These are phyloP conservation scores for Hypoxylon perforatum DNA, from an alignment of 495 filamentous ascomycete genomes.

Conservation along the genomic window DNA sequence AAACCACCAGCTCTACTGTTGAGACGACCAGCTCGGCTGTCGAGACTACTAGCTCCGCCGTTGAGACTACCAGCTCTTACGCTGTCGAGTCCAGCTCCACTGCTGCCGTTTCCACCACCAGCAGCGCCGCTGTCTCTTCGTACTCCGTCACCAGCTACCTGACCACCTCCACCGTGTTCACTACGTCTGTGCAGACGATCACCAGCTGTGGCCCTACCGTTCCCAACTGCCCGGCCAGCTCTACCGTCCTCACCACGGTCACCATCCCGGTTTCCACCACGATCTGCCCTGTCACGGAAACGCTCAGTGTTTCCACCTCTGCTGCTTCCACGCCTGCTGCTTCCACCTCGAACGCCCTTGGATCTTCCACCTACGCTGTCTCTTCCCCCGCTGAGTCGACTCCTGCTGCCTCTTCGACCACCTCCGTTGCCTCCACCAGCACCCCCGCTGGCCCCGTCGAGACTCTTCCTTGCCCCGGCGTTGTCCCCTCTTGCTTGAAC, in stretches of 20 bases:
- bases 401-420: conserved; percentile 28
- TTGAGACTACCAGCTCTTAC: conserved; percentile 28
- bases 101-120: conserved; percentile 24
- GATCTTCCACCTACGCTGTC: conserved; percentile 40
- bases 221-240: conserved; percentile 68
- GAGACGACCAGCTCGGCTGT: conserved; percentile 33
- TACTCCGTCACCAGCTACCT: conserved; percentile 50
- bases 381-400: conserved; percentile 28
- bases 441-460: conserved; percentile 50
- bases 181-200: conserved; percentile 68
- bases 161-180: conserved; percentile 70
- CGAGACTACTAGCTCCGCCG: conserved; percentile 22
- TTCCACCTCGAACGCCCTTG: too few species aligned
- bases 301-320: conserved; percentile 38
- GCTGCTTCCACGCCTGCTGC: conserved; percentile 31
- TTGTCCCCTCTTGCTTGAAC: conserved; percentile 91
- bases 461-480: conserved; percentile 70
- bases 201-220: conserved; percentile 68
- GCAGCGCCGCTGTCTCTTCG: conserved; percentile 39
- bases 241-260: conserved; percentile 61
- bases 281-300: conserved; percentile 63
- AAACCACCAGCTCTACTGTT: conserved; percentile 27
- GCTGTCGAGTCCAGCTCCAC: conserved; percentile 38
- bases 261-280: conserved; percentile 73
- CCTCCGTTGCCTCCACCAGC: conserved; percentile 45